These are phyloP conservation scores for Silene coronaria DNA, from an alignment of 179 eudicot species.

Conservation along the genomic window DNA sequence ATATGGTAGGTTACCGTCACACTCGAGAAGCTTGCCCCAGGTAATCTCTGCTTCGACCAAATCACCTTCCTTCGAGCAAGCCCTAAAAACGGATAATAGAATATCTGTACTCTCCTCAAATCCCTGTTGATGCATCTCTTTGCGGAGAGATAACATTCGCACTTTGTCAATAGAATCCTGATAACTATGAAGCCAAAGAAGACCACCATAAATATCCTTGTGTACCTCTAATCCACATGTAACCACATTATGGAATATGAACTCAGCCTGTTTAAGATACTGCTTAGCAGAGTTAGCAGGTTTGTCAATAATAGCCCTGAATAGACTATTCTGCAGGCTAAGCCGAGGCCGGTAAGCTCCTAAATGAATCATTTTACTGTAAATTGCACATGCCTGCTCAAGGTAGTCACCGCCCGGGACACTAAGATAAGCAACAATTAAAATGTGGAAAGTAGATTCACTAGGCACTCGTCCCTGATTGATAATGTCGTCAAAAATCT, in stretches of 20 bases:
- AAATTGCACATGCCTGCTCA: slow-evolving; percentile 68
- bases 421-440: slow-evolving; percentile 76
- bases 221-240: slow-evolving; percentile 59
- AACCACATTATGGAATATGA: slow-evolving; percentile 64
- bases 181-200: slow-evolving; percentile 92
- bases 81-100: slow-evolving; percentile 71
- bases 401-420: slow-evolving; percentile 47
- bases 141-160: slow-evolving; percentile 51
- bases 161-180: slow-evolving; percentile 68
- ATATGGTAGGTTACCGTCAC: slow-evolving; percentile 45
- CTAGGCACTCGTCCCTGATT: slow-evolving; percentile 82
- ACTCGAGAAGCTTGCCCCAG: slow-evolving; percentile 52
- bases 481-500: slow-evolving; percentile 72
- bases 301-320: slow-evolving; percentile 61
- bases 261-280: slow-evolving; percentile 79
- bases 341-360: slow-evolving; percentile 85
- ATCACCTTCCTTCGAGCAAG: slow-evolving; percentile 76
- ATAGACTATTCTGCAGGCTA: slow-evolving; percentile 80
- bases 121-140: slow-evolving; percentile 56
- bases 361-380: slow-evolving; percentile 81
- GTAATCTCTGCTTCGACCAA: slow-evolving; percentile 63
- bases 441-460: slow-evolving; percentile 87
- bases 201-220: slow-evolving; percentile 70
- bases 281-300: slow-evolving; percentile 52
- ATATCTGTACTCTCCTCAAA: slow-evolving; percentile 59